Percentiles rank a stretch among this genome's conserved stretches.
Evolutionary conservation across 371 early-diverging fungal genomes (phyloP).

Genomic region (Mucor sp.): DNA sequence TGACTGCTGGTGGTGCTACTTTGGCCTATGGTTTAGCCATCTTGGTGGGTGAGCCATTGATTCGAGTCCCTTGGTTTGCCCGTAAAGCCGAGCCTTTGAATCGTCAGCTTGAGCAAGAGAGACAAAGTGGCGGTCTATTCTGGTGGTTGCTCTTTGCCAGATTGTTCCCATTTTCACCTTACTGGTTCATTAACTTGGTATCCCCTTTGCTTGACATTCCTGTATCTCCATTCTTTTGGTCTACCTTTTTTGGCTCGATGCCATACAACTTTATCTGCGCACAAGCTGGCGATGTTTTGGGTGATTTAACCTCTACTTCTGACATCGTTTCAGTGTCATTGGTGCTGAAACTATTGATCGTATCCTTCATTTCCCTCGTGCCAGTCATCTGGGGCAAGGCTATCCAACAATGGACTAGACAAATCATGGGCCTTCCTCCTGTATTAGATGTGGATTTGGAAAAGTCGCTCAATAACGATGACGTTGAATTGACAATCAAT

Average conservation of each 20-base stretch:
- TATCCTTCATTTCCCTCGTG: constrained; percentile 46
- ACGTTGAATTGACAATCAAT: constrained; percentile 4
- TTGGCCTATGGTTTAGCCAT: constrained; percentile 45
- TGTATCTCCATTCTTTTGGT: constrained; percentile 50
- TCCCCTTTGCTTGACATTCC: constrained; percentile 50
- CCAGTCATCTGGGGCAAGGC: constrained; percentile 52
- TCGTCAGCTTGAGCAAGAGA: constrained; percentile 36
- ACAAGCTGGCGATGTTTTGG: constrained; percentile 51
- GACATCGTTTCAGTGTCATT: constrained; percentile 46
- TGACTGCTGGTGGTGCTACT: constrained; percentile 49
- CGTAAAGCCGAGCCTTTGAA: constrained; percentile 33
- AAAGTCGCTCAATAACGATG: constrained; percentile 8
- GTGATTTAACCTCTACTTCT: constrained; percentile 49
- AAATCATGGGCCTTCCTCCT: constrained; percentile 18
- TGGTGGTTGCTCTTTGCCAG: constrained; percentile 54
- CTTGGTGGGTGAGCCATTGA: constrained; percentile 48
- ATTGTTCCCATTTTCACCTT: constrained; percentile 54
- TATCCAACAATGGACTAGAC: constrained; percentile 29
- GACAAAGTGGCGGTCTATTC: constrained; percentile 34
- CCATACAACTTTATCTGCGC: constrained; percentile 54
- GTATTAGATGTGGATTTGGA: constrained; percentile 26
- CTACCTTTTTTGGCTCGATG: constrained; percentile 48
- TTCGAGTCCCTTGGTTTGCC: constrained; percentile 45
- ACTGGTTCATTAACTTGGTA: constrained; percentile 56
- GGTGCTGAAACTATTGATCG: constrained; percentile 42